These are phyloP conservation scores for Globisporangium spiculum DNA, from an alignment of 352 stramenopile species.

Conservation along the genomic window DNA sequence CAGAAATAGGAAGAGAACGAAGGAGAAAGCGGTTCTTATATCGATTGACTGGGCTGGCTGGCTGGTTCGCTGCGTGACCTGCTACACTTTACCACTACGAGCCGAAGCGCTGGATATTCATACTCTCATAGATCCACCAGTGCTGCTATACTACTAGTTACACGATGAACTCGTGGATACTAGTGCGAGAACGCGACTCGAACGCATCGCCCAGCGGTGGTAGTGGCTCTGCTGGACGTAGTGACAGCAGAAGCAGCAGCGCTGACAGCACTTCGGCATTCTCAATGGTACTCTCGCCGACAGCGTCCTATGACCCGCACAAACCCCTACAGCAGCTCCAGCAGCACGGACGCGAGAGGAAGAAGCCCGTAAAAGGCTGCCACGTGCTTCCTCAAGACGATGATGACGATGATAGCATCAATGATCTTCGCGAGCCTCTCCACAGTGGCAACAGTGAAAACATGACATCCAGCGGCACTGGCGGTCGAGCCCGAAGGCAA, in stretches of 20 bases:
- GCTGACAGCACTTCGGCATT: background rate
- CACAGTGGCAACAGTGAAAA: background rate
- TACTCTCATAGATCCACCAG: background rate
- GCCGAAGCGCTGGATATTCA: background rate
- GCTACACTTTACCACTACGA: background rate
- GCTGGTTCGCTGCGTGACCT: background rate
- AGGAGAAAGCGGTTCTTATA: background rate
- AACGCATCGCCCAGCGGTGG: background rate
- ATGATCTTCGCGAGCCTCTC: conserved; percentile 19
- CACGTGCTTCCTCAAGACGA: conserved; percentile 47
- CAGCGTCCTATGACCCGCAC: background rate
- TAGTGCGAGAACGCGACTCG: conserved; percentile 4
- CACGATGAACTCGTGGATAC: conserved; percentile 10
- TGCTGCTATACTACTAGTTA: background rate
- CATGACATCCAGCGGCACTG: background rate
- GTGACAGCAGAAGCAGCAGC: background rate
- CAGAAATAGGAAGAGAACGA: background rate
- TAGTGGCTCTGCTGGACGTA: background rate
- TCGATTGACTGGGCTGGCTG: background rate
- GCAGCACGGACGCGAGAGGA: conserved; percentile 17
- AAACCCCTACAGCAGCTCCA: conserved; percentile 13
- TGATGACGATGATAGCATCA: conserved; percentile 2
- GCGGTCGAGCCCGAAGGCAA: background rate
- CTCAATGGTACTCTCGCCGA: conserved; percentile 7
- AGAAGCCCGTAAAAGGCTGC: conserved; percentile 34